Evolutionary conservation across 345 rosid genomes (phyloP).

Genomic region (Streptanthus diversifolius): DNA sequence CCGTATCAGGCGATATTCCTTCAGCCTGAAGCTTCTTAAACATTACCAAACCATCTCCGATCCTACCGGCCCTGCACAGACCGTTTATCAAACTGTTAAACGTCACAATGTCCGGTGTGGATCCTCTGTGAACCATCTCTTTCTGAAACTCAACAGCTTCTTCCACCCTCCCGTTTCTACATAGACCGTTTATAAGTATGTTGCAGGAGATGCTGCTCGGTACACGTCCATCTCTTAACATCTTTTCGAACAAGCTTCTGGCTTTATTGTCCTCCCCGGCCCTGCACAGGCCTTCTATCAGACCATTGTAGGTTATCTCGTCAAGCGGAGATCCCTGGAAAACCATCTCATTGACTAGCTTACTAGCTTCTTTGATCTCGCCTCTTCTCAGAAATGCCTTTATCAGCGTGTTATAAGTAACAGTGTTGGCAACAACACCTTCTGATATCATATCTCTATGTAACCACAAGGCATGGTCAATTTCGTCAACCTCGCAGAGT

Average conservation of each 20-base stretch:
- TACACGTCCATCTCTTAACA: constrained; percentile 51
- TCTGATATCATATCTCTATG: constrained; percentile 65
- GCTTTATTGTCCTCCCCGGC: constrained; percentile 66
- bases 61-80: constrained; percentile 56
- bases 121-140: constrained; percentile 71
- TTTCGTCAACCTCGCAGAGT: constrained; percentile 53
- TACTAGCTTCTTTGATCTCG: constrained; percentile 60
- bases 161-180: constrained; percentile 56
- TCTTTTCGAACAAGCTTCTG: constrained; percentile 72
- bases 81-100: constrained; percentile 83
- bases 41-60: constrained; percentile 57
- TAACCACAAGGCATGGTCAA: constrained; percentile 58
- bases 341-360: constrained; percentile 74
- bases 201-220: constrained; percentile 67
- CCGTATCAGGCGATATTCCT: constrained; percentile 67
- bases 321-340: constrained; percentile 71
- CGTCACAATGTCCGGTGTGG: constrained; percentile 73
- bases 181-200: constrained; percentile 67
- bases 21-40: constrained; percentile 59
- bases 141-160: constrained; percentile 61
- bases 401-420: constrained; percentile 76
- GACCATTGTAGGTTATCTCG: constrained; percentile 69
- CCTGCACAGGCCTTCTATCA: constrained; percentile 63
- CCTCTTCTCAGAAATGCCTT: constrained; percentile 56
- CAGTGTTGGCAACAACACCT: constrained; percentile 75